These are phyloP conservation scores for Aspergillus pseudotamarii DNA, from an alignment of 2,329 filamentous ascomycete genomes.

Conservation along the genomic window DNA sequence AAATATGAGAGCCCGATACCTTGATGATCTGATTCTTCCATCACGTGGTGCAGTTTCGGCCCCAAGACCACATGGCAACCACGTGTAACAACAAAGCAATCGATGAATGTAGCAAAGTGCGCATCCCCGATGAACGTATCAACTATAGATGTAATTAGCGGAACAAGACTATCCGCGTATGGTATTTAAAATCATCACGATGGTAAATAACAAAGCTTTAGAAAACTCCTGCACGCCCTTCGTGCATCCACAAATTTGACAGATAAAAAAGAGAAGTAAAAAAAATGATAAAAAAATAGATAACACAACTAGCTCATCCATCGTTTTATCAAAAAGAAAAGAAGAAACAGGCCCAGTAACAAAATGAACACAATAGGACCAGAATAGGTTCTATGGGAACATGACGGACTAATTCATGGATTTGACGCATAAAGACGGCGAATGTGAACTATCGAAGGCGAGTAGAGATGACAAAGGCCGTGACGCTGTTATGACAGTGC, in stretches of 20 bases:
- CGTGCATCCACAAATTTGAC: neutral
- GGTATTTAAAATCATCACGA: slow-evolving; percentile 2
- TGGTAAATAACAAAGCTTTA: slow-evolving; percentile 1
- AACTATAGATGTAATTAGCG: neutral
- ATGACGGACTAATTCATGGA: neutral
- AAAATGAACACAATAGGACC: neutral
- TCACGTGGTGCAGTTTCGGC: neutral
- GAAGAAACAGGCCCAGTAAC: neutral
- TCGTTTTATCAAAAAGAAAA: neutral
- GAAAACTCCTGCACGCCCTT: slow-evolving; percentile 5
- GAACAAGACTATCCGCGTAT: neutral
- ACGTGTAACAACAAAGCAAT: slow-evolving; percentile 1
- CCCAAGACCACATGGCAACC: slow-evolving; percentile 5
- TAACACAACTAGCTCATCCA: neutral
- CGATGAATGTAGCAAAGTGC: neutral
- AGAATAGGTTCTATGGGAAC: neutral
- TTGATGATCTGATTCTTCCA: neutral
- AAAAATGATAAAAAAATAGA: neutral
- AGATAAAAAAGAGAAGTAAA: neutral
- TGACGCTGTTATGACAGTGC: neutral
- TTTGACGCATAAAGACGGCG: neutral
- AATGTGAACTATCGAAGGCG: neutral
- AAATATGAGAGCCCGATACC: neutral
- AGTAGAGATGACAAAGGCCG: neutral
- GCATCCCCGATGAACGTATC: neutral